Conservation (phyloP, 2,329 filamentous ascomycete species). For the Dactylonectria macrodidyma region DNA sequence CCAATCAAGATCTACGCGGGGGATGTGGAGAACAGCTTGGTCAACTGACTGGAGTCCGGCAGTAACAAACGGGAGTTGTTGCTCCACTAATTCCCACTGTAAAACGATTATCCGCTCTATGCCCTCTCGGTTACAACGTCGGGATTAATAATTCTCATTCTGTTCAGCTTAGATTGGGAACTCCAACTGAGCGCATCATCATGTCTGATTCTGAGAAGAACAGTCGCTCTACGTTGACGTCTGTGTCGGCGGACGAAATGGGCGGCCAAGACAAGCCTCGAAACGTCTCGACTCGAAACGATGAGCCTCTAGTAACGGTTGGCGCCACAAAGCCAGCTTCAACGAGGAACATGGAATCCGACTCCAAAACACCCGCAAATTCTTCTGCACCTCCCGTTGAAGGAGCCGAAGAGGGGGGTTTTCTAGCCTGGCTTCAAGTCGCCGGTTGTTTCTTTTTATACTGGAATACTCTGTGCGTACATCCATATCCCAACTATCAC, state of each 20-base stretch:
- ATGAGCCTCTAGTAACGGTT: not conserved
- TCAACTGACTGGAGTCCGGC: constrained; percentile 21
- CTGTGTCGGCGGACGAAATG: constrained; percentile 10
- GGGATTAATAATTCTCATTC: not conserved
- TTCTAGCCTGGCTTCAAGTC: constrained; percentile 24
- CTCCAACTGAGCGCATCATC: not conserved
- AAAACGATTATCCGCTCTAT: not conserved
- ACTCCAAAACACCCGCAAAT: not conserved
- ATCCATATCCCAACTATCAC: not conserved
- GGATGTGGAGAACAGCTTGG: not conserved
- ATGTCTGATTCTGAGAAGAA: not conserved
- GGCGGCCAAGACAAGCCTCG: not conserved
- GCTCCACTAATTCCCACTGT: not conserved
- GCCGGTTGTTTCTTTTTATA: constrained; percentile 28
- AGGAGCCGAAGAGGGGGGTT: not conserved
- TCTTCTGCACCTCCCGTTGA: not conserved
- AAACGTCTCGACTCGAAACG: not conserved
- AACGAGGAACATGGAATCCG: not conserved
- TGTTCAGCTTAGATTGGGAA: not conserved
- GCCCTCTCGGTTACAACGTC: not conserved
- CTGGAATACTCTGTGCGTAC: constrained; percentile 26
- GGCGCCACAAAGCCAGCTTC: not conserved
- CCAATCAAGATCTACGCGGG: too few relatives aligned
- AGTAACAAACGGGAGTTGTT: constrained; percentile 26
- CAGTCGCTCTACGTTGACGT: not conserved